Evolutionary conservation across 148 eudicot genomes (phyloP).

Genomic region (Dianthus caryophyllus): DNA sequence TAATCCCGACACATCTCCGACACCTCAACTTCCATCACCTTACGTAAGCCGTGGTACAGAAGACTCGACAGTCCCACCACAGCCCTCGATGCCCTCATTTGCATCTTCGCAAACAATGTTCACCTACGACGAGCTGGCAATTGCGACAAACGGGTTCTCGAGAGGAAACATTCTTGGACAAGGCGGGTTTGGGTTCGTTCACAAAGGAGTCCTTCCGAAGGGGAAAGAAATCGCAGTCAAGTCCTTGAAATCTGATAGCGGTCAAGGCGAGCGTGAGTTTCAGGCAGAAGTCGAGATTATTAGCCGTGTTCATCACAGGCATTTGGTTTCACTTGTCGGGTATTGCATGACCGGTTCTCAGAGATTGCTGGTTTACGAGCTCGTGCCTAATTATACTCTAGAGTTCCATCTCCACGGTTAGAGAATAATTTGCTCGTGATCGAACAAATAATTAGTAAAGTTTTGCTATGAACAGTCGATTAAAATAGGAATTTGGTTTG

Average conservation of each 20-base stretch:
- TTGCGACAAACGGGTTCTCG: slow-evolving; percentile 79
- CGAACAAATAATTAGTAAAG: background rate
- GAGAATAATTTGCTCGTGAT: too few species aligned
- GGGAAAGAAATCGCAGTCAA: slow-evolving; percentile 87
- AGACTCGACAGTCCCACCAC: slow-evolving; percentile 48
- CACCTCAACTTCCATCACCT: slow-evolving; percentile 20
- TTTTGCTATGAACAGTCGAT: background rate
- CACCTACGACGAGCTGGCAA: slow-evolving; percentile 65
- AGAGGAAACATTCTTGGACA: slow-evolving; percentile 75
- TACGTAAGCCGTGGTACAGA: slow-evolving; percentile 41
- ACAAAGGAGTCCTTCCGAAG: slow-evolving; percentile 73
- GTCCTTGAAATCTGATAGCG: slow-evolving; percentile 74
- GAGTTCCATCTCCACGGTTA: slow-evolving; percentile 81
- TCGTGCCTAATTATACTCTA: slow-evolving; percentile 74
- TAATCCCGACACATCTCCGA: slow-evolving; percentile 26
- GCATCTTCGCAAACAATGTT: slow-evolving; percentile 61
- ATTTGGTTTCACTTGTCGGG: slow-evolving; percentile 89
- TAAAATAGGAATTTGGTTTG: background rate
- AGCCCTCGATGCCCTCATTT: slow-evolving; percentile 45
- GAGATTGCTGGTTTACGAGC: slow-evolving; percentile 80
- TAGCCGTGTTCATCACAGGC: slow-evolving; percentile 94
- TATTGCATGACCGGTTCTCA: slow-evolving; percentile 64
- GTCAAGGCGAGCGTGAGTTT: slow-evolving; percentile 85
- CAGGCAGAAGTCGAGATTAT: slow-evolving; percentile 88
- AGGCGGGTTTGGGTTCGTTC: slow-evolving; percentile 93